Evolutionary conservation across 163 green algal genomes (phyloP).

Genomic region (Scenedesmus sp.): DNA sequence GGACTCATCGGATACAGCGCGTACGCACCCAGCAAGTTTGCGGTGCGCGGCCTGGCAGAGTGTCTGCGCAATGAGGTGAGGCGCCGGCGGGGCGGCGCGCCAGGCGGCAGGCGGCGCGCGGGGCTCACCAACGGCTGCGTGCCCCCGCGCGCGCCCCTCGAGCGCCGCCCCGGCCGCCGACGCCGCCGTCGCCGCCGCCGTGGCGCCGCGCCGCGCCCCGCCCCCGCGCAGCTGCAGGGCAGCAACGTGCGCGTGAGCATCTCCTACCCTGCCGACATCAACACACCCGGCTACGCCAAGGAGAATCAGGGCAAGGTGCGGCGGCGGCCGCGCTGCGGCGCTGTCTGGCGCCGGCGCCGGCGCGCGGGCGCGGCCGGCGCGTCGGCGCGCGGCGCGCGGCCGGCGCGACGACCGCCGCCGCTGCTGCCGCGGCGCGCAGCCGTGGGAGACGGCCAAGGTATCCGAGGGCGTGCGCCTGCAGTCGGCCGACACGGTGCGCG

Average conservation of each 20-base stretch:
- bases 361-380: neutral
- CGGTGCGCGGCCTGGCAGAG: constrained; percentile 87
- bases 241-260: constrained; percentile 80
- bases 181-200: too few species aligned
- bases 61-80: constrained; percentile 82
- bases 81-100: neutral
- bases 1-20: constrained; percentile 76
- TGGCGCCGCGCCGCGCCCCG: too few species aligned
- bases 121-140: too few species aligned
- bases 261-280: constrained; percentile 87
- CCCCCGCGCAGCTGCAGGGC: constrained; percentile 70
- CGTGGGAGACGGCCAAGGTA: constrained; percentile 55
- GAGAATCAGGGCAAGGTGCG: constrained; percentile 81
- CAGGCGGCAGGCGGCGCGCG: neutral
- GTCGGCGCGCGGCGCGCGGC: neutral
- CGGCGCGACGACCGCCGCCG: neutral
- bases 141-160: too few species aligned
- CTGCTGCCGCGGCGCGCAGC: constrained; percentile 27
- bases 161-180: too few species aligned
- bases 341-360: too few species aligned
- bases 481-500: constrained; percentile 2
- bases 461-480: constrained; percentile 40
- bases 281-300: constrained; percentile 80
- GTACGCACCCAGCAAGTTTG: constrained; percentile 90
- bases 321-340: neutral